Conservation (phyloP, 768 basidiomycete species). For the Rhizopogon roseolus region DNA sequence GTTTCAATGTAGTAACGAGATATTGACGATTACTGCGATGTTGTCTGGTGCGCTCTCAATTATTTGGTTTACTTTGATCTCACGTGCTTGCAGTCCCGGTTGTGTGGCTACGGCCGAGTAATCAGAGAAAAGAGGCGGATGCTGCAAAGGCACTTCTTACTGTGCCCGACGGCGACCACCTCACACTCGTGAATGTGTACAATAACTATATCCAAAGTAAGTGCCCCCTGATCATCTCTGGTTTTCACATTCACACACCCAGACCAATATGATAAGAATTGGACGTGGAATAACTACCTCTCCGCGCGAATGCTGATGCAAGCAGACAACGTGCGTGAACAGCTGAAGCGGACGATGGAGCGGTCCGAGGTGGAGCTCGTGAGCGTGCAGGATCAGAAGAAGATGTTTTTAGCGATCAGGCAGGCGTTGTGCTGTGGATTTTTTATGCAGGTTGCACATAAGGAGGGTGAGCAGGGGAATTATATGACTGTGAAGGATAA, state of each 20-base stretch:
- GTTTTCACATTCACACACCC: neutral
- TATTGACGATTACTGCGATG: constrained; percentile 94
- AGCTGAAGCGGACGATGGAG: constrained; percentile 90
- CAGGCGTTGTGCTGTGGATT: constrained; percentile 87
- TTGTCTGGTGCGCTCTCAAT: constrained; percentile 62
- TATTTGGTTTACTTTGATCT: neutral
- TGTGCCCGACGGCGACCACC: constrained; percentile 94
- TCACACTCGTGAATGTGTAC: constrained; percentile 92
- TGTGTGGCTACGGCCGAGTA: constrained; percentile 90
- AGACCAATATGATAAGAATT: constrained; percentile 78
- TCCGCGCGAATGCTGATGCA: constrained; percentile 78
- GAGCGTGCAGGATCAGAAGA: constrained; percentile 61
- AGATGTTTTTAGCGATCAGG: constrained; percentile 70
- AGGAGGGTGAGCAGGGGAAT: constrained; percentile 83
- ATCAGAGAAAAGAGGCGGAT: constrained; percentile 87
- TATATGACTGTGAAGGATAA: constrained; percentile 95
- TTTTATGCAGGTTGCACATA: constrained; percentile 98
- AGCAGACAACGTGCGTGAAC: constrained; percentile 90
- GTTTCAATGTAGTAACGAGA: constrained; percentile 94
- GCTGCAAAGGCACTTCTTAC: constrained; percentile 83
- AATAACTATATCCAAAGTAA: constrained; percentile 85
- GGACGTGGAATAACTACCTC: constrained; percentile 90
- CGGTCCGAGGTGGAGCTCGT: constrained; percentile 76
- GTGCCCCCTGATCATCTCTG: constrained; percentile 18
- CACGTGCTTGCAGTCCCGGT: constrained; percentile 56